A percentile compares a stretch with the other conserved stretches of the same genome.
Evolutionary conservation across 73 alveolate species (phyloP).

Genomic region (Paramecium sexaurelia): DNA sequence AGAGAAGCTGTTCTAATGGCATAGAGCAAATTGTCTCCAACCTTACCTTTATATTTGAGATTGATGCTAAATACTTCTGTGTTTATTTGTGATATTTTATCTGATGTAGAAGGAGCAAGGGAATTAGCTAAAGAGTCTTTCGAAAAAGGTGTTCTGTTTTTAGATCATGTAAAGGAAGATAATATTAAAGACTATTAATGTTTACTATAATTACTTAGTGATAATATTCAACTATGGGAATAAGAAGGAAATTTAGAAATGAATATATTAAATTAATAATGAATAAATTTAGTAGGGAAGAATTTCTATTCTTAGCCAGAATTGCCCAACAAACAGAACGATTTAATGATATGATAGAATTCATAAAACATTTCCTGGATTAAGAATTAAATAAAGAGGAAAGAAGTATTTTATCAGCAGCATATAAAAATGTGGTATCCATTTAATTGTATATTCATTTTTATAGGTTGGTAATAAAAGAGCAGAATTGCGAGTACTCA

Average conservation of each 20-base stretch:
- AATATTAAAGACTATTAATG: too few relatives aligned
- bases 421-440: conserved; percentile 82
- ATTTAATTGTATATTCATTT: background rate
- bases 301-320: conserved; percentile 74
- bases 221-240: background rate
- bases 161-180: too few relatives aligned
- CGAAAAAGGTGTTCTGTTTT: too few relatives aligned
- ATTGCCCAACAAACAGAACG: conserved; percentile 85
- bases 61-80: too few relatives aligned
- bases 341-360: conserved; percentile 88
- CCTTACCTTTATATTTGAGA: too few relatives aligned
- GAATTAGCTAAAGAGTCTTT: too few relatives aligned
- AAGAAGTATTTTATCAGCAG: conserved; percentile 85
- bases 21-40: too few relatives aligned
- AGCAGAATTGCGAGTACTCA: conserved; percentile 89
- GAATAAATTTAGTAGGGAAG: conserved; percentile 75
- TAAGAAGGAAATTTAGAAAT: background rate
- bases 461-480: conserved; percentile 81
- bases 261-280: conserved; percentile 7
- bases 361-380: conserved; percentile 73
- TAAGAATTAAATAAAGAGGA: conserved; percentile 84
- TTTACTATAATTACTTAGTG: too few relatives aligned
- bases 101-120: too few relatives aligned
- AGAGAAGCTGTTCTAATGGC: too few relatives aligned
- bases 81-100: too few relatives aligned